phyloP scores from a whole-genome alignment of 2,329 filamentous ascomycete genomes.

The Akanthomyces uredinophilus region DNA sequence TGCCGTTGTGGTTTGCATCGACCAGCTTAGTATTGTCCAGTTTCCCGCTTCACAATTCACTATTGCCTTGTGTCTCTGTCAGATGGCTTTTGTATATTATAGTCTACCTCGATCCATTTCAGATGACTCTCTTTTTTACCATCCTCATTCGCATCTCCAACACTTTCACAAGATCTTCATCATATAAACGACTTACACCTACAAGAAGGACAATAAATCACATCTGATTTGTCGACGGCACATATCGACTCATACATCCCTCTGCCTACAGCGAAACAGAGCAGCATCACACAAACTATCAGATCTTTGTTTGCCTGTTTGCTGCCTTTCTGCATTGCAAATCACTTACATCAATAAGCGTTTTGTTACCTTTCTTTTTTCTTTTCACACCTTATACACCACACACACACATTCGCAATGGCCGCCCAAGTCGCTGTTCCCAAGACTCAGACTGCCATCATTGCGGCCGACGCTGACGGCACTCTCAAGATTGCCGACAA shows the following conservation, averaged over 20 bases:
- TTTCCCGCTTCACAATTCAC: not conserved
- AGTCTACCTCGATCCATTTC: not conserved
- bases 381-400: not conserved
- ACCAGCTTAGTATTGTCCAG: not conserved
- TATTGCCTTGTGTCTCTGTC: not conserved
- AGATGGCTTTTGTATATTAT: conserved; percentile 10
- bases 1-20: conserved; percentile 1
- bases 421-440: conserved; percentile 11
- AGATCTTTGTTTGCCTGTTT: not conserved
- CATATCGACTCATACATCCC: not conserved
- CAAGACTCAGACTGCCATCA: conserved; percentile 11
- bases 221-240: not conserved
- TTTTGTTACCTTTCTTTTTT: not conserved
- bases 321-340: not conserved
- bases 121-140: not conserved
- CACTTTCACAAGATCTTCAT: not conserved
- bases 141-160: not conserved
- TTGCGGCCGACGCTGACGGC: conserved; percentile 7
- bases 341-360: not conserved
- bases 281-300: not conserved
- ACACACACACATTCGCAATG: conserved; percentile 6
- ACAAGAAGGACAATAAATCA: not conserved
- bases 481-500: conserved; percentile 7
- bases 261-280: not conserved
- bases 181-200: not conserved